A percentile compares a stretch with the other conserved stretches of the same genome.
These are phyloP conservation scores for Elsinoe arachidis DNA, from an alignment of 2,329 filamentous ascomycete genomes.

Conservation along the genomic window DNA sequence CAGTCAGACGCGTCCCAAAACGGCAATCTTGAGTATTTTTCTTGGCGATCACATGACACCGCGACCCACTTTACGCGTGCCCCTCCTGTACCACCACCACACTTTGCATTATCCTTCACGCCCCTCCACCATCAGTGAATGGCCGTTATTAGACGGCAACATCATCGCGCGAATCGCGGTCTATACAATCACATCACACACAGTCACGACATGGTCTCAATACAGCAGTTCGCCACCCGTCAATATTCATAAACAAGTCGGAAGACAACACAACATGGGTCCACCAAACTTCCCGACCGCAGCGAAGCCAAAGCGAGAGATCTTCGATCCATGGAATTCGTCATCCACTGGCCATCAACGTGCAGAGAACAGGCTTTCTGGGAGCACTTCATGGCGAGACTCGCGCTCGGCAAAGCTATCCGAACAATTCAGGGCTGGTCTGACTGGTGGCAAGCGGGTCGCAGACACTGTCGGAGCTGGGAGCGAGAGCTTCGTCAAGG, in stretches of 20 bases:
- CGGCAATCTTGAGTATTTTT: background rate
- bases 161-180: background rate
- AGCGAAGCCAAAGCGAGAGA: constrained; percentile 93
- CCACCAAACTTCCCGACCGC: constrained; percentile 55
- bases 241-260: background rate
- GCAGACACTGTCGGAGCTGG: constrained; percentile 59
- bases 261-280: background rate
- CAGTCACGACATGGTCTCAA: too few species aligned
- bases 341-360: constrained; percentile 79
- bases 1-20: background rate
- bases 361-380: constrained; percentile 56
- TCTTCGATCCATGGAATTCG: constrained; percentile 93
- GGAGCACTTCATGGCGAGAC: constrained; percentile 60
- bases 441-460: constrained; percentile 49
- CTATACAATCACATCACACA: background rate
- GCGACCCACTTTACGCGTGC: constrained; percentile 5
- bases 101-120: background rate
- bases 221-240: background rate
- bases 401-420: constrained; percentile 61
- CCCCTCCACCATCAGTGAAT: background rate
- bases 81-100: background rate
- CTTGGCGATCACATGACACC: constrained; percentile 3
- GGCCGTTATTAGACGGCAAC: background rate
- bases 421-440: constrained; percentile 55
- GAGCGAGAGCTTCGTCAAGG: constrained; percentile 46